Conservation (phyloP, 164 flowering plant species). For the Stephania yunnanensis region DNA sequence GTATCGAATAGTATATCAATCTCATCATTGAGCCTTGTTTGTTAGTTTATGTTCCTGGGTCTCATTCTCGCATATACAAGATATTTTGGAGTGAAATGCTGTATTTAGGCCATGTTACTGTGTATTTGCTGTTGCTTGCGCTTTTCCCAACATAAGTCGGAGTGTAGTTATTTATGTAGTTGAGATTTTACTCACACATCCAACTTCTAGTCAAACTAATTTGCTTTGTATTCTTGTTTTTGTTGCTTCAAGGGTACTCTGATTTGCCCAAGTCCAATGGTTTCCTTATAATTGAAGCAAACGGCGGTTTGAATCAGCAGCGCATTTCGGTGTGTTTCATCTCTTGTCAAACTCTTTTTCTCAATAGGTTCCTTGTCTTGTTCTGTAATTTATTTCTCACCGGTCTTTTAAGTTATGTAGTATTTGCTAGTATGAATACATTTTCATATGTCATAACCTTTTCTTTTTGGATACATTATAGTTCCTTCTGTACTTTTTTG, state of each 20-base stretch:
- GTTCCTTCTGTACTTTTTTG: slow-evolving; percentile 3
- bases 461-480: background rate
- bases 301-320: slow-evolving; percentile 97
- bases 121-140: background rate
- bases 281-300: slow-evolving; percentile 85
- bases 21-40: background rate
- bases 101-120: background rate
- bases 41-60: background rate
- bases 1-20: background rate
- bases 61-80: background rate
- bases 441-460: background rate
- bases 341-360: background rate
- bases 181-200: background rate
- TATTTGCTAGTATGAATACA: background rate
- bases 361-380: background rate
- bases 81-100: background rate
- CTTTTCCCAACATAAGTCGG: background rate
- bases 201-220: too few relatives aligned
- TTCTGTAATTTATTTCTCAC: background rate
- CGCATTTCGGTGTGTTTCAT: slow-evolving; percentile 70
- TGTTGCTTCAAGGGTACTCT: slow-evolving; percentile 18
- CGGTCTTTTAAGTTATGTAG: background rate
- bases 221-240: background rate
- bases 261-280: slow-evolving; percentile 69
- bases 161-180: background rate